A percentile compares a stretch with the other conserved stretches of the same genome.
phyloP scores from a whole-genome alignment of 23 red algal genomes.

The Pyropia yezoensis region DNA sequence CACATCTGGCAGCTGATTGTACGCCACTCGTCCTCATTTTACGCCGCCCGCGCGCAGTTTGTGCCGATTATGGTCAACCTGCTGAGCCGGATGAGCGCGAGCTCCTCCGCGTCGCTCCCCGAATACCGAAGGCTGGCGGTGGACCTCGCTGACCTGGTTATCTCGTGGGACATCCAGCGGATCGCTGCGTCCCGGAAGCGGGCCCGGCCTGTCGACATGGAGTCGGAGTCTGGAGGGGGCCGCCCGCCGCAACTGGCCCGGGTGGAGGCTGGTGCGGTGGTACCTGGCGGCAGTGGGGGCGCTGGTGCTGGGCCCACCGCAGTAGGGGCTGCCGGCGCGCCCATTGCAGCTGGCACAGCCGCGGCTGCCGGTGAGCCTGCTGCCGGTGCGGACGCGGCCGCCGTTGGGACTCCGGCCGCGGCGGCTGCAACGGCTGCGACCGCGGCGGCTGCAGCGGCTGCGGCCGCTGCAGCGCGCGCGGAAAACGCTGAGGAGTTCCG shows the following conservation, averaged over 20 bases:
- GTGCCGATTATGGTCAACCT: slow-evolving; percentile 76
- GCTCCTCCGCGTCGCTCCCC: slow-evolving; percentile 21
- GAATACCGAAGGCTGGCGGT: slow-evolving; percentile 75
- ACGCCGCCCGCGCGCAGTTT: slow-evolving; percentile 59
- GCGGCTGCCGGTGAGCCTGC: no score
- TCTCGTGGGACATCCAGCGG: slow-evolving; percentile 49
- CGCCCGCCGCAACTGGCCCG: neutral
- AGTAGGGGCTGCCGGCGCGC: no score
- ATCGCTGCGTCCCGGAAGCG: neutral
- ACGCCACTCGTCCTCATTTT: slow-evolving; percentile 66
- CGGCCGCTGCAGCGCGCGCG: neutral
- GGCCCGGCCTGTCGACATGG: neutral
- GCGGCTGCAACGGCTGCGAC: slow-evolving; percentile 1
- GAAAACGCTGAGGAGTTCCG: slow-evolving; percentile 43
- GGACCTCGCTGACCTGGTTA: slow-evolving; percentile 73
- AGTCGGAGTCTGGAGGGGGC: neutral
- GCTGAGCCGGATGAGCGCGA: slow-evolving; percentile 42
- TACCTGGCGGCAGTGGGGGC: no score
- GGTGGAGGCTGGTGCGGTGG: neutral
- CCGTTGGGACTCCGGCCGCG: slow-evolving; percentile 17
- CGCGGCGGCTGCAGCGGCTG: neutral
- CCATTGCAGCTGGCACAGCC: no score
- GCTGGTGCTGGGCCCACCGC: no score
- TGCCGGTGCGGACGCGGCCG: neutral
- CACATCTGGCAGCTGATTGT: slow-evolving; percentile 91